These are phyloP conservation scores for Athelia sp. DNA, from an alignment of 1,284 basidiomycete species.

Conservation along the genomic window DNA sequence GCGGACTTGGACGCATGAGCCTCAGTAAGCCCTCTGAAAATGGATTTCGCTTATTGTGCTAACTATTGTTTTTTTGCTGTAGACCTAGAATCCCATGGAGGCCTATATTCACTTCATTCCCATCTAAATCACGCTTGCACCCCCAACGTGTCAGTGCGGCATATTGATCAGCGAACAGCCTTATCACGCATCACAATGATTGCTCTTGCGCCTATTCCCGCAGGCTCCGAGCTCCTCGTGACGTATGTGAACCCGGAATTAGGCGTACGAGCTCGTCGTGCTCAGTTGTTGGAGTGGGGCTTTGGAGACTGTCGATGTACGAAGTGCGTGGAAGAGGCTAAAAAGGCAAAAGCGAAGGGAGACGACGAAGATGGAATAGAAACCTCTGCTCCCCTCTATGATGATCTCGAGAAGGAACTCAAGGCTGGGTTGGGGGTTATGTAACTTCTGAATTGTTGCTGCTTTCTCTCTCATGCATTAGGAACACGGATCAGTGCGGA, in stretches of 20 bases:
- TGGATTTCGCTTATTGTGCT: not conserved
- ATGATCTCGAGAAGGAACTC: slow-evolving; percentile 42
- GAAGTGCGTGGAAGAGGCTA: slow-evolving; percentile 53
- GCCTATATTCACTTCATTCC: slow-evolving; percentile 81
- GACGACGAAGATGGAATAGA: slow-evolving; percentile 11
- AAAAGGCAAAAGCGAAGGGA: slow-evolving; percentile 12
- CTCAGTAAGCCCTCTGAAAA: slow-evolving; percentile 49
- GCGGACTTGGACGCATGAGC: slow-evolving; percentile 76
- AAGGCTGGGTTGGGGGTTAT: slow-evolving; percentile 44
- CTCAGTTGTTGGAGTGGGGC: slow-evolving; percentile 67
- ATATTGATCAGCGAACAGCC: slow-evolving; percentile 57
- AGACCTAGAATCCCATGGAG: slow-evolving; percentile 86
- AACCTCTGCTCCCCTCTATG: slow-evolving; percentile 20
- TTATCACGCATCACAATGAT: slow-evolving; percentile 68
- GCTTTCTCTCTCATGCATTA: too few species aligned
- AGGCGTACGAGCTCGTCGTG: slow-evolving; percentile 48
- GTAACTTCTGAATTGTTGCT: too few species aligned
- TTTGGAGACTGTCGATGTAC: slow-evolving; percentile 68
- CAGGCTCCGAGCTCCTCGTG: slow-evolving; percentile 73
- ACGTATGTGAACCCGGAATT: slow-evolving; percentile 74
- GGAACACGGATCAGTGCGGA: too few species aligned
- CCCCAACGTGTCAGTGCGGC: slow-evolving; percentile 75
- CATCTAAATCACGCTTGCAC: slow-evolving; percentile 83
- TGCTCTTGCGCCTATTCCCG: slow-evolving; percentile 59
- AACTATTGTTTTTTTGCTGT: not conserved